phyloP scores from a whole-genome alignment of 2,329 filamentous ascomycete genomes.

The Arthroderma uncinatum region DNA sequence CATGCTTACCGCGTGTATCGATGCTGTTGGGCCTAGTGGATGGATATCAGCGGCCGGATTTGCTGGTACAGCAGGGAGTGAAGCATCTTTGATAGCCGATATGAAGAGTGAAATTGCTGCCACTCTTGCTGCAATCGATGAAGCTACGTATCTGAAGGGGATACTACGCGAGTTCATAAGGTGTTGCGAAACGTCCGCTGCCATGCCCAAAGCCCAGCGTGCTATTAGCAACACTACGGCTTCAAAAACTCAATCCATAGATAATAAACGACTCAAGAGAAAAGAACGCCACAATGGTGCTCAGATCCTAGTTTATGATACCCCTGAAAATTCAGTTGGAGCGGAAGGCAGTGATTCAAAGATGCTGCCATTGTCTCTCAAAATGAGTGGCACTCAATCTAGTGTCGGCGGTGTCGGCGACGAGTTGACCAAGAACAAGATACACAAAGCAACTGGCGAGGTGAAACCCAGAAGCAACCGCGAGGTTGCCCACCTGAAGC shows the following conservation, averaged over 20 bases:
- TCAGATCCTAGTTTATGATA: slow-evolving; percentile 23
- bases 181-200: slow-evolving; percentile 24
- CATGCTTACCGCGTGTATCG: slow-evolving; percentile 36
- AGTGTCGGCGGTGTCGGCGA: slow-evolving; percentile 39
- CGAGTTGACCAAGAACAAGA: slow-evolving; percentile 36
- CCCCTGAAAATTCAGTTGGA: neutral
- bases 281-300: slow-evolving; percentile 29
- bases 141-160: slow-evolving; percentile 37
- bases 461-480: slow-evolving; percentile 56
- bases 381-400: slow-evolving; percentile 37
- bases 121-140: slow-evolving; percentile 37
- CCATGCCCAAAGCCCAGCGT: neutral
- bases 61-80: slow-evolving; percentile 26
- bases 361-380: slow-evolving; percentile 63
- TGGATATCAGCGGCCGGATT: slow-evolving; percentile 33
- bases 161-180: slow-evolving; percentile 38
- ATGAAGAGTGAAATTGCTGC: slow-evolving; percentile 40
- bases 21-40: slow-evolving; percentile 38
- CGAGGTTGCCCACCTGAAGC: slow-evolving; percentile 66
- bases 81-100: slow-evolving; percentile 36
- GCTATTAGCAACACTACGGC: slow-evolving; percentile 7
- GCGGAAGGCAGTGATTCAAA: slow-evolving; percentile 17
- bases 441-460: slow-evolving; percentile 56
- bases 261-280: slow-evolving; percentile 22
- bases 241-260: slow-evolving; percentile 7